Percentiles rank a stretch among this genome's conserved stretches.
These are phyloP conservation scores for Nectriaceae sp. DNA, from an alignment of 2,329 filamentous ascomycete genomes.

Conservation along the genomic window DNA sequence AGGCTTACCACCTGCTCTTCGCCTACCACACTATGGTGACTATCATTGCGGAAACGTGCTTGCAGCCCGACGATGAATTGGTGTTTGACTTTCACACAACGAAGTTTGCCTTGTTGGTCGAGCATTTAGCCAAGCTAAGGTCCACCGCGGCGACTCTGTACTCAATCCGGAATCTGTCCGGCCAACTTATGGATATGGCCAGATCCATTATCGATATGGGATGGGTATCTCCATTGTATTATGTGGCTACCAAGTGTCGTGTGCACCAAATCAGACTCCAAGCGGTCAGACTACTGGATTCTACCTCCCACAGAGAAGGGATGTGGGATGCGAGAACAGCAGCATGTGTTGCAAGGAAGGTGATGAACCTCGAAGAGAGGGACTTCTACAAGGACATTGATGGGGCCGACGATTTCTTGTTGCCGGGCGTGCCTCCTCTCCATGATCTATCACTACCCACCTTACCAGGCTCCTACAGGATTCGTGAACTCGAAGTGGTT, in stretches of 20 bases:
- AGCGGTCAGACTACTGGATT: constrained; percentile 35
- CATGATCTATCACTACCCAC: constrained; percentile 1
- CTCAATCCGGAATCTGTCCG: constrained; percentile 9
- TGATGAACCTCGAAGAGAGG: constrained; percentile 42
- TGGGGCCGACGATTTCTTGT: background rate
- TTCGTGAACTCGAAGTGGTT: constrained; percentile 21
- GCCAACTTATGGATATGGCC: constrained; percentile 29
- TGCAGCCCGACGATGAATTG: constrained; percentile 32
- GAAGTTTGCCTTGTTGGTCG: constrained; percentile 36
- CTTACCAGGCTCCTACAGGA: constrained; percentile 13
- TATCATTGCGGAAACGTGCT: constrained; percentile 43
- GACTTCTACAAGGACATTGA: constrained; percentile 14
- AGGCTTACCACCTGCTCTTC: constrained; percentile 33
- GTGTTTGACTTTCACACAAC: constrained; percentile 38
- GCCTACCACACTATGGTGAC: constrained; percentile 44
- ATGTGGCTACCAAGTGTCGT: constrained; percentile 49
- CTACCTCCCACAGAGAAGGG: constrained; percentile 37
- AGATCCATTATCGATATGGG: constrained; percentile 43
- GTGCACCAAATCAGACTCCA: constrained; percentile 40
- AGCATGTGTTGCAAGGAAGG: constrained; percentile 34
- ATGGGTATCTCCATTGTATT: constrained; percentile 48
- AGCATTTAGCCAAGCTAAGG: constrained; percentile 19
- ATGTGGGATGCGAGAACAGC: constrained; percentile 42
- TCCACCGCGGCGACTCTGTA: constrained; percentile 2
- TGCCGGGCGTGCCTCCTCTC: background rate